phyloP scores from a whole-genome alignment of 2,329 filamentous ascomycete species.

The Pleomassaria siparia region DNA sequence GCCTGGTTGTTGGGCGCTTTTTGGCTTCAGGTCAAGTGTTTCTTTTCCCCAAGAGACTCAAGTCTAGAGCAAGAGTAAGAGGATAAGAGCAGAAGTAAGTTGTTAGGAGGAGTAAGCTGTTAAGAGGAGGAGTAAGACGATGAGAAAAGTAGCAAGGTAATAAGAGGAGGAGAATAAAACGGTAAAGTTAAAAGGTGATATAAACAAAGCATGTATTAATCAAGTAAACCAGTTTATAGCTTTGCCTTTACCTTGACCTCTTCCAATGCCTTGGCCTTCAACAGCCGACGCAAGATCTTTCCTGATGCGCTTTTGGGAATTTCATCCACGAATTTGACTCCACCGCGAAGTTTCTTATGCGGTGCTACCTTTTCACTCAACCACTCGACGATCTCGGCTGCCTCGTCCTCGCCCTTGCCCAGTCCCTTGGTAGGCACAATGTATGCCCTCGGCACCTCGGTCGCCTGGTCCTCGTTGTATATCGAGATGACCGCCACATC shows the following conservation, averaged over 20 bases:
- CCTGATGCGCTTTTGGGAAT: slow-evolving; percentile 52
- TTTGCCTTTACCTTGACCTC: slow-evolving; percentile 48
- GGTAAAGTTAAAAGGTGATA: too few species aligned
- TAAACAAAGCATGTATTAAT: too few species aligned
- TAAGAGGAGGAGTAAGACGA: too few species aligned
- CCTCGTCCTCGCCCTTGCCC: slow-evolving; percentile 32
- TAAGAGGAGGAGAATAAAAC: too few species aligned
- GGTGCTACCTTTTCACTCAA: slow-evolving; percentile 46
- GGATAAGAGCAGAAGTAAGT: too few species aligned
- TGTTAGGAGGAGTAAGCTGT: too few species aligned
- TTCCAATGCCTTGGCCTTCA: slow-evolving; percentile 47
- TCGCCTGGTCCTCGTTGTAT: slow-evolving; percentile 49
- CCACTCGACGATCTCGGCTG: slow-evolving; percentile 47
- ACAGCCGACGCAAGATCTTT: slow-evolving; percentile 50
- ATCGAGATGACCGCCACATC: slow-evolving; percentile 51
- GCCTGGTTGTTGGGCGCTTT: too few species aligned
- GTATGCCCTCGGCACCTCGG: slow-evolving; percentile 46
- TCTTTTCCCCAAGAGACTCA: too few species aligned
- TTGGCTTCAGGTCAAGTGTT: too few species aligned
- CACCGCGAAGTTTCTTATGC: slow-evolving; percentile 51
- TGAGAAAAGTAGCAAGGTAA: too few species aligned
- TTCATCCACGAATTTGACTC: slow-evolving; percentile 49
- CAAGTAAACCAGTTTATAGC: slow-evolving; percentile 31
- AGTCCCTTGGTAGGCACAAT: slow-evolving; percentile 36
- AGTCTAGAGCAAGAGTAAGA: too few species aligned